These are phyloP conservation scores for Citrus medica DNA, from an alignment of 345 rosid genomes.

Conservation along the genomic window DNA sequence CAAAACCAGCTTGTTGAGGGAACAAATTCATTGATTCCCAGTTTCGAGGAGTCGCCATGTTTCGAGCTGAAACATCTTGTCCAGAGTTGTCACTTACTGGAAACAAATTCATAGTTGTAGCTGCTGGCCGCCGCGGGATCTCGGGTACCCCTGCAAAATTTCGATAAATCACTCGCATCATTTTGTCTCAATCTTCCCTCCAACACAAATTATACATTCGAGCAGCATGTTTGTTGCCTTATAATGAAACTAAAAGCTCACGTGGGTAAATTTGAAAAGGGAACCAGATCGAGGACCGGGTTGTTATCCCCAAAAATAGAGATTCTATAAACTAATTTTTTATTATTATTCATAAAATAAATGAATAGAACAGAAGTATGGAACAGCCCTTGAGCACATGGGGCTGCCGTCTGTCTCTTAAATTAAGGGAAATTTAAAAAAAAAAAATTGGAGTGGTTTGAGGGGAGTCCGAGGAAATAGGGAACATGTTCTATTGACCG, in stretches of 20 bases:
- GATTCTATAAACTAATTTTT: neutral
- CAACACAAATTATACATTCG: neutral
- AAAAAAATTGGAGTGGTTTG: neutral
- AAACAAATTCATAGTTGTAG: conserved; percentile 63
- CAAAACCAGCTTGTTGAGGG: conserved; percentile 47
- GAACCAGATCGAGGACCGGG: neutral
- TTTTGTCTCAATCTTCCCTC: neutral
- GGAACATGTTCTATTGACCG: conserved; percentile 1
- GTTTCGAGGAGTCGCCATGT: conserved; percentile 13
- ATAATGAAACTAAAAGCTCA: conserved; percentile 10
- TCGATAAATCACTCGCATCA: conserved; percentile 14
- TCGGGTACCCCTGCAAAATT: conserved; percentile 32
- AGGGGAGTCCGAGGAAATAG: conserved; percentile 2
- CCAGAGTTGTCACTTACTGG: conserved; percentile 26
- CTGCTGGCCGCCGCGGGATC: conserved; percentile 20
- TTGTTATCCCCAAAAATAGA: neutral
- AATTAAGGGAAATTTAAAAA: neutral
- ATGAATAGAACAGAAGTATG: neutral
- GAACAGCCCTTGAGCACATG: conserved; percentile 3
- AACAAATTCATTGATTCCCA: conserved; percentile 59
- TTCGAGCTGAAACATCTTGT: conserved; percentile 8
- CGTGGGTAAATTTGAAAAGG: neutral
- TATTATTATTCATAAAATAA: neutral
- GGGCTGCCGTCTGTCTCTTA: neutral
- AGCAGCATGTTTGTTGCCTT: neutral